These are phyloP conservation scores for Colletotrichum costaricense DNA, from an alignment of 2,329 filamentous ascomycete species.

Conservation along the genomic window DNA sequence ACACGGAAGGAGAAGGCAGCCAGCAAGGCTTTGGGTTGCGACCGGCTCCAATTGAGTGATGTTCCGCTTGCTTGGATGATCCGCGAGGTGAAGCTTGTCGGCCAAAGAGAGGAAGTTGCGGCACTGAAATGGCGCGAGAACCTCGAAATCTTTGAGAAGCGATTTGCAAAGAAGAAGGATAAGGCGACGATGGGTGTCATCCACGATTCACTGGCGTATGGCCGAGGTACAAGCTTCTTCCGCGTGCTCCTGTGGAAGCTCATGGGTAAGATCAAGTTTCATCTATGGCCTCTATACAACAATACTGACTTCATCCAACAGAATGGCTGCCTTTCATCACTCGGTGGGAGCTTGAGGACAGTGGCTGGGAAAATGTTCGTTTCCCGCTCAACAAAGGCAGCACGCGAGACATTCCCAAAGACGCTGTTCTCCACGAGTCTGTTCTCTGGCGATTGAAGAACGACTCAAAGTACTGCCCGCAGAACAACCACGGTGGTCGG, in stretches of 20 bases:
- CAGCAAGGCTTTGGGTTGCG: conserved; percentile 44
- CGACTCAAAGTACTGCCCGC: conserved; percentile 42
- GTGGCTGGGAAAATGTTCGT: conserved; percentile 47
- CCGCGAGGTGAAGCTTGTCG: conserved; percentile 55
- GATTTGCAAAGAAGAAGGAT: conserved; percentile 37
- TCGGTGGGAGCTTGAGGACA: conserved; percentile 51
- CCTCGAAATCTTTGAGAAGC: conserved; percentile 42
- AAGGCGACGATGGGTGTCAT: conserved; percentile 47
- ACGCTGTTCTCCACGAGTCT: conserved; percentile 53
- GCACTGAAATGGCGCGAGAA: conserved; percentile 50
- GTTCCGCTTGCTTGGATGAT: conserved; percentile 66
- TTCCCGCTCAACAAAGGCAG: conserved; percentile 52
- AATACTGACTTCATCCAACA: conserved; percentile 23
- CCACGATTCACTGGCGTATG: conserved; percentile 53
- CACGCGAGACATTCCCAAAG: conserved; percentile 51
- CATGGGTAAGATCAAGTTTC: conserved; percentile 48
- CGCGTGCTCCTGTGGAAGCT: conserved; percentile 55
- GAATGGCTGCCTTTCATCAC: conserved; percentile 54
- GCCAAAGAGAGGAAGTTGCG: conserved; percentile 42
- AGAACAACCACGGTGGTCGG: conserved; percentile 47
- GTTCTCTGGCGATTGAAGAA: conserved; percentile 47
- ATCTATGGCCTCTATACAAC: fast-evolving
- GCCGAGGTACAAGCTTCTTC: conserved; percentile 50
- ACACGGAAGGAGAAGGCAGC: conserved; percentile 46
- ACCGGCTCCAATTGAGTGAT: conserved; percentile 59